A percentile compares a stretch with the other conserved stretches of the same genome.
phyloP scores from a whole-genome alignment of 2,329 filamentous ascomycete genomes.

The Fusarium falciforme region DNA sequence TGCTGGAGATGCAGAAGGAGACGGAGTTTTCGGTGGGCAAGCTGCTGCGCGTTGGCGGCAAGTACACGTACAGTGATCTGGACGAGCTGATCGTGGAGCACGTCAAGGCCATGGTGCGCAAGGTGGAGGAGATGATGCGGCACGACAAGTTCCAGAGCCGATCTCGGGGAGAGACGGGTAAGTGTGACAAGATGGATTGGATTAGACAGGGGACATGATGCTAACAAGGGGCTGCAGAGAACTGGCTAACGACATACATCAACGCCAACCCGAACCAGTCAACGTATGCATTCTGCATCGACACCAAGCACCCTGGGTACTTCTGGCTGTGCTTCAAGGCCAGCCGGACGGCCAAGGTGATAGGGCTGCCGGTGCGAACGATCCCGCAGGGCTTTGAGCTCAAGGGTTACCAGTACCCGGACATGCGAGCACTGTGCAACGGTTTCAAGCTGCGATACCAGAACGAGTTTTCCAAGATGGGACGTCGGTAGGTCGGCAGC shows the following conservation, averaged over 20 bases:
- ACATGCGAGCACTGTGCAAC: slow-evolving; percentile 95
- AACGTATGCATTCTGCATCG: slow-evolving; percentile 95
- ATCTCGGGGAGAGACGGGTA: slow-evolving; percentile 86
- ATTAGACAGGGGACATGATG: slow-evolving; percentile 3
- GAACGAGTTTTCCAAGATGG: slow-evolving; percentile 73
- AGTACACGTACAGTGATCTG: slow-evolving; percentile 93
- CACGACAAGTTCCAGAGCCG: slow-evolving; percentile 93
- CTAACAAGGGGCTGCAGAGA: slow-evolving; percentile 67
- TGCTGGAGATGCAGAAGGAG: slow-evolving; percentile 95
- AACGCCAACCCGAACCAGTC: slow-evolving; percentile 95
- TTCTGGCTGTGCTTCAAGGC: slow-evolving; percentile 98
- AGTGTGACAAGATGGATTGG: slow-evolving; percentile 51
- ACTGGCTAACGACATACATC: slow-evolving; percentile 96
- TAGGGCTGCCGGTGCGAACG: slow-evolving; percentile 87
- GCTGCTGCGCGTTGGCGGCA: slow-evolving; percentile 85
- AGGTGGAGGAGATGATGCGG: slow-evolving; percentile 95
- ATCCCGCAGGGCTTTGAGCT: slow-evolving; percentile 95
- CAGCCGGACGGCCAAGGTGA: slow-evolving; percentile 77
- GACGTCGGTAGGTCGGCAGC: slow-evolving; percentile 41
- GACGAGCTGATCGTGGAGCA: slow-evolving; percentile 98
- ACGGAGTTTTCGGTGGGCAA: slow-evolving; percentile 95
- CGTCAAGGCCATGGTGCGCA: slow-evolving; percentile 96
- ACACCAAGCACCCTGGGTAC: slow-evolving; percentile 91
- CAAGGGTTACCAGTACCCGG: slow-evolving; percentile 87
- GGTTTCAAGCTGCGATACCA: slow-evolving; percentile 90